Evolutionary conservation across 805 yeast species (phyloP).

Genomic region (Kazachstania taianensis): DNA sequence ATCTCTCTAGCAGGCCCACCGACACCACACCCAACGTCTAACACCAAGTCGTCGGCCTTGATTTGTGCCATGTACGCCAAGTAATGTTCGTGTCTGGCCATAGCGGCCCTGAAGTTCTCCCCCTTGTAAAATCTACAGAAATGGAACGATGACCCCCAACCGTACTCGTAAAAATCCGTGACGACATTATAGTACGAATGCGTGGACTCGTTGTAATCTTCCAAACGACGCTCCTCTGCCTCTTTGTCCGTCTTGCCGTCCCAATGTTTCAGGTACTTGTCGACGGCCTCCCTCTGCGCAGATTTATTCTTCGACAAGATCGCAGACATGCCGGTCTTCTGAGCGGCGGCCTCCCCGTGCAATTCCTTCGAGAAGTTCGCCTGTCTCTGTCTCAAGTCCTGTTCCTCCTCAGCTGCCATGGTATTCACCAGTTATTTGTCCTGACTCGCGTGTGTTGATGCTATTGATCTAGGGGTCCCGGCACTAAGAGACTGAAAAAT

Average conservation of each 20-base stretch:
- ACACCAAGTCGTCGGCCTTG: slow-evolving; percentile 69
- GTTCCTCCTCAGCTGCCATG: slow-evolving; percentile 12
- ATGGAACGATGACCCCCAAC: slow-evolving; percentile 99
- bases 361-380: slow-evolving; percentile 69
- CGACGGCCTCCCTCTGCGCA: slow-evolving; percentile 75
- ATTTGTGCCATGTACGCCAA: slow-evolving; percentile 81
- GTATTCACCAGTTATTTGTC: no score
- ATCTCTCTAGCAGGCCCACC: slow-evolving; percentile 99
- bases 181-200: slow-evolving; percentile 94
- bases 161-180: slow-evolving; percentile 97
- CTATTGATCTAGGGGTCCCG: no score
- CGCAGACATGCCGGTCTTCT: slow-evolving; percentile 65
- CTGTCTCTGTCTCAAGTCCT: slow-evolving; percentile 29
- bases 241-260: slow-evolving; percentile 73
- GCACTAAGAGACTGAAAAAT: no score
- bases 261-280: slow-evolving; percentile 94
- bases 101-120: slow-evolving; percentile 87
- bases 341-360: slow-evolving; percentile 66
- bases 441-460: no score
- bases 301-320: slow-evolving; percentile 64
- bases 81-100: slow-evolving; percentile 95
- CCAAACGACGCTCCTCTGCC: slow-evolving; percentile 63
- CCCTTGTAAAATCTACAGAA: slow-evolving; percentile 90
- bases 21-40: slow-evolving; percentile 98
- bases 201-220: slow-evolving; percentile 83